Conservation (phyloP, 805 yeast species). For the Ogataea populi-albae region DNA sequence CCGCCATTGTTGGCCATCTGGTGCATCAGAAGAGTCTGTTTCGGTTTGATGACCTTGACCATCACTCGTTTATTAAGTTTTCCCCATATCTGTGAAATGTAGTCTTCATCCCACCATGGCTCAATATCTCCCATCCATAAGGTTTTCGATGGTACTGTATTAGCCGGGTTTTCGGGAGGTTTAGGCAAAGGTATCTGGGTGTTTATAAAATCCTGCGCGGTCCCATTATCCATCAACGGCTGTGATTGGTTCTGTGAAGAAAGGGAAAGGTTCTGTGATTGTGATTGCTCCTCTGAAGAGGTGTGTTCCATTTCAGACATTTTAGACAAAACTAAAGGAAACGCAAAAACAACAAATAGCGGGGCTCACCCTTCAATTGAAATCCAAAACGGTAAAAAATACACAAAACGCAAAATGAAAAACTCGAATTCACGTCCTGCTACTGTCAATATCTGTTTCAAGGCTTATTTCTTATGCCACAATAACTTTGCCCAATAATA, state of each 20-base stretch:
- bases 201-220: slow-evolving; percentile 19
- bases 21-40: slow-evolving; percentile 34
- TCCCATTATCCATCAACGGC: slow-evolving; percentile 7
- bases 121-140: slow-evolving; percentile 89
- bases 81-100: slow-evolving; percentile 58
- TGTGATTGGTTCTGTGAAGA: no score
- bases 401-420: not conserved
- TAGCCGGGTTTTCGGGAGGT: slow-evolving; percentile 52
- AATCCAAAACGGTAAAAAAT: slow-evolving; percentile 4
- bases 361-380: slow-evolving; percentile 4
- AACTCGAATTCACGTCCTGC: not conserved
- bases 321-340: slow-evolving; percentile 2
- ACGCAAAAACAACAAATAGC: slow-evolving; percentile 4
- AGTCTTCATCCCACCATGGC: slow-evolving; percentile 71
- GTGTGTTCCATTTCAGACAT: slow-evolving; percentile 17
- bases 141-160: slow-evolving; percentile 59
- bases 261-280: no score
- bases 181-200: slow-evolving; percentile 41
- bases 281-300: slow-evolving; percentile 5
- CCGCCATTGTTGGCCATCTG: slow-evolving; percentile 30
- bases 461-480: not conserved
- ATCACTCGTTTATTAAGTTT: slow-evolving; percentile 52
- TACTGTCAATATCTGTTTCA: not conserved
- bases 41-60: slow-evolving; percentile 62
- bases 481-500: no score